These are phyloP conservation scores for Candida coleopterorum DNA, from an alignment of 805 yeast species.

Conservation along the genomic window DNA sequence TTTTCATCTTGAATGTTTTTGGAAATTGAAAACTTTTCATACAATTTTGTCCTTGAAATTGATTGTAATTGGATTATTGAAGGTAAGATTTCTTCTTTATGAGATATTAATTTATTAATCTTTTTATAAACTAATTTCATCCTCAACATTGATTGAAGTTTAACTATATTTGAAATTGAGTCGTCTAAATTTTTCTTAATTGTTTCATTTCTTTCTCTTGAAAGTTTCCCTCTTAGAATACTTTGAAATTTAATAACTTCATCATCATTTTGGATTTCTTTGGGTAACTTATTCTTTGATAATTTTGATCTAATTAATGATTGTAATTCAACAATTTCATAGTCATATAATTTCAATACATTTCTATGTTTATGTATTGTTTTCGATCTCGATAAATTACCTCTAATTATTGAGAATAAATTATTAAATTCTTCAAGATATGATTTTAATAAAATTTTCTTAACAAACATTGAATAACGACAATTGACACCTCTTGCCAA, in stretches of 20 bases:
- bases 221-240: slow-evolving; percentile 34
- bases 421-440: slow-evolving; percentile 46
- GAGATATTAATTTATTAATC: slow-evolving; percentile 18
- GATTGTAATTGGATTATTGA: slow-evolving; percentile 26
- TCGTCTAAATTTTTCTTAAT: slow-evolving; percentile 10
- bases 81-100: slow-evolving; percentile 19
- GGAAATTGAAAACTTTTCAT: slow-evolving; percentile 13
- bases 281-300: slow-evolving; percentile 4
- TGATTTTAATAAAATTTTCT: slow-evolving; percentile 55
- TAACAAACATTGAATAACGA: slow-evolving; percentile 61
- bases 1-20: slow-evolving; percentile 16
- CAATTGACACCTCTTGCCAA: slow-evolving; percentile 63
- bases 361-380: slow-evolving; percentile 32
- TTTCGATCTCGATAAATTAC: slow-evolving; percentile 31
- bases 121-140: slow-evolving; percentile 17
- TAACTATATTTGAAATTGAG: slow-evolving; percentile 16
- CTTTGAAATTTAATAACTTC: slow-evolving; percentile 36
- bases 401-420: slow-evolving; percentile 51
- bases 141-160: slow-evolving; percentile 37
- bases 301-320: slow-evolving; percentile 29
- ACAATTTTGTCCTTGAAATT: slow-evolving; percentile 21
- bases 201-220: slow-evolving; percentile 19
- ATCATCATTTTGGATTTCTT: slow-evolving; percentile 12
- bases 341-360: slow-evolving; percentile 23
- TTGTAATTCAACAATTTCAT: slow-evolving; percentile 36